These are phyloP conservation scores for Pyropia haitanensis DNA, from an alignment of 23 red algal genomes.

Conservation along the genomic window DNA sequence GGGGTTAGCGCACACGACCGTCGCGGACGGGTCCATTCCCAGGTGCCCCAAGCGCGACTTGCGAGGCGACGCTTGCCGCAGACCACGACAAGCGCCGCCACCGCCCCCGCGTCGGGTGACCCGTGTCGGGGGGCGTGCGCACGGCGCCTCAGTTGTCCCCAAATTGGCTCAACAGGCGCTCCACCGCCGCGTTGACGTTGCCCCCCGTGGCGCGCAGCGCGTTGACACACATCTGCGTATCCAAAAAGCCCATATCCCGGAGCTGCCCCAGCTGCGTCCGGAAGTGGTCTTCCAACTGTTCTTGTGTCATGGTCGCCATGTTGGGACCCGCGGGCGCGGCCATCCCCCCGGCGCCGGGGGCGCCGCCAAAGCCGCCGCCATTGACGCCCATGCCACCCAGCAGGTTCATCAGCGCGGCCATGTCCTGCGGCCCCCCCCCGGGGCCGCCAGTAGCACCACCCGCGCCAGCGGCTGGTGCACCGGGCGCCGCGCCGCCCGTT, in stretches of 20 bases:
- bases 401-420: conserved; percentile 42
- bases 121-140: too few species aligned
- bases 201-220: conserved; percentile 78
- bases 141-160: conserved; percentile 20
- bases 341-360: conserved; percentile 7
- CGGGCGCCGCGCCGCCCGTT: conserved; percentile 2
- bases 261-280: conserved; percentile 84
- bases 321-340: neutral
- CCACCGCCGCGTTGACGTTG: conserved; percentile 83
- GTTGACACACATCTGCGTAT: conserved; percentile 75
- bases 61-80: too few species aligned
- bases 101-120: too few species aligned
- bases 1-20: too few species aligned
- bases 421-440: neutral
- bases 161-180: conserved; percentile 76
- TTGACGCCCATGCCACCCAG: conserved; percentile 11
- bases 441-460: conserved; percentile 1
- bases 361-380: conserved; percentile 16
- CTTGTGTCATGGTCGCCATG: conserved; percentile 55
- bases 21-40: too few species aligned
- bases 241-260: conserved; percentile 96
- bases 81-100: too few species aligned
- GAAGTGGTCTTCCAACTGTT: conserved; percentile 90
- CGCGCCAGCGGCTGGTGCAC: conserved; percentile 9
- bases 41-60: too few species aligned